These are phyloP conservation scores for Chenopodium formosanum DNA, from an alignment of 148 eudicot species.

Conservation along the genomic window DNA sequence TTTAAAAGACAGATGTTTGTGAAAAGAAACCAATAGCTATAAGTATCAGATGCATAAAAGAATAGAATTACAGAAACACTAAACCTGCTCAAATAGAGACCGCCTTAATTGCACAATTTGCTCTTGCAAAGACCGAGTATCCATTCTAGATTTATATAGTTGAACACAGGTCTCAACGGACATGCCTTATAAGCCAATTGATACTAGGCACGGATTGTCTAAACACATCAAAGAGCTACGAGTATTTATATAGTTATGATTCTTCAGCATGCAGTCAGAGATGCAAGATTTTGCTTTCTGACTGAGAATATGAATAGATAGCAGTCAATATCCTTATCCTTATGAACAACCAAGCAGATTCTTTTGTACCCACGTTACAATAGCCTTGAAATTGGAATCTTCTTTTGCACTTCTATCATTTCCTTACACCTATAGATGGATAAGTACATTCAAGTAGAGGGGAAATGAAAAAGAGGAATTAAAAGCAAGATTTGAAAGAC, in stretches of 20 bases:
- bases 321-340: conserved; percentile 19
- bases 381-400: conserved; percentile 22
- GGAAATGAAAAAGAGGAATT: not conserved
- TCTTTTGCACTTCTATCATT: conserved; percentile 19
- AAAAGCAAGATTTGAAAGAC: conserved; percentile 5
- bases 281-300: conserved; percentile 21
- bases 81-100: conserved; percentile 38
- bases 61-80: conserved; percentile 2
- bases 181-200: conserved; percentile 2
- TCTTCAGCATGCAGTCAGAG: not conserved
- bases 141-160: conserved; percentile 24
- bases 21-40: not conserved
- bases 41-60: not conserved
- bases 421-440: conserved; percentile 17
- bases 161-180: conserved; percentile 8
- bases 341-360: conserved; percentile 16
- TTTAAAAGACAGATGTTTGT: too few species aligned
- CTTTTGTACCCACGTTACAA: conserved; percentile 11
- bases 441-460: conserved; percentile 1
- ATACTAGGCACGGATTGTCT: conserved; percentile 3
- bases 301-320: conserved; percentile 16
- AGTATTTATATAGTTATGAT: conserved; percentile 27
- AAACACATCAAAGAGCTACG: not conserved
- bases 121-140: conserved; percentile 19
- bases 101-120: conserved; percentile 23